Evolutionary conservation across 2,329 filamentous ascomycete species (phyloP).

Genomic region (Colletotrichum sp.): DNA sequence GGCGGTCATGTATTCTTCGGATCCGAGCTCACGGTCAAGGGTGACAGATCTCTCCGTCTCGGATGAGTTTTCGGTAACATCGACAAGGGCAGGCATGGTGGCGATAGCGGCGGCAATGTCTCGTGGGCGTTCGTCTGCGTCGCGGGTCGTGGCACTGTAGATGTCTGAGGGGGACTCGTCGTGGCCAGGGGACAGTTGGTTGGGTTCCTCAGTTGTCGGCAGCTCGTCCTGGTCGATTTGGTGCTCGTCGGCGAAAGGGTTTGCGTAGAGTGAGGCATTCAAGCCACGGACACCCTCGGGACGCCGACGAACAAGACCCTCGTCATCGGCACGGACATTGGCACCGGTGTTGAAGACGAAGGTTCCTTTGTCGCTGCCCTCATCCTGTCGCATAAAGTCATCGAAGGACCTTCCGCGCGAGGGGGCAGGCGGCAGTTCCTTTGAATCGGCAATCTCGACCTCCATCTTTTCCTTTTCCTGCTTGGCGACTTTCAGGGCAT

Average conservation of each 20-base stretch:
- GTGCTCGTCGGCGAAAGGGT: slow-evolving; percentile 65
- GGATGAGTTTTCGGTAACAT: slow-evolving; percentile 26
- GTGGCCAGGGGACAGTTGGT: slow-evolving; percentile 45
- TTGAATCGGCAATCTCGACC: slow-evolving; percentile 19
- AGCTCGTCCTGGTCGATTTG: slow-evolving; percentile 55
- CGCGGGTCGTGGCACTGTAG: slow-evolving; percentile 60
- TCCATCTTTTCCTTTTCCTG: slow-evolving; percentile 35
- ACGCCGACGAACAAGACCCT: slow-evolving; percentile 54
- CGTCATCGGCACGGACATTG: slow-evolving; percentile 42
- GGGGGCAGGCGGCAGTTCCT: slow-evolving; percentile 6
- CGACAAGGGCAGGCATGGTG: slow-evolving; percentile 33
- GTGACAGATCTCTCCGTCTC: slow-evolving; percentile 18
- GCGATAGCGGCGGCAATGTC: slow-evolving; percentile 24
- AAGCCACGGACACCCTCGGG: slow-evolving; percentile 51
- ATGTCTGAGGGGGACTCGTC: slow-evolving; percentile 58
- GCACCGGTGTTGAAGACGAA: slow-evolving; percentile 63
- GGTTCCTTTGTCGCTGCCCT: slow-evolving; percentile 55
- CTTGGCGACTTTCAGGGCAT: slow-evolving; percentile 57
- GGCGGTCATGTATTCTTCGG: slow-evolving; percentile 58
- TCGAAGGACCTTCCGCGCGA: slow-evolving; percentile 55
- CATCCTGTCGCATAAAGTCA: slow-evolving; percentile 60
- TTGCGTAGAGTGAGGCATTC: slow-evolving; percentile 52
- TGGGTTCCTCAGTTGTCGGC: slow-evolving; percentile 30
- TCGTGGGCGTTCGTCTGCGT: slow-evolving; percentile 26
- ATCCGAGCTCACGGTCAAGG: slow-evolving; percentile 34